Evolutionary conservation across 345 rosid species (phyloP), one percentile per base, ranked within the genome.

Genomic region (Leavenworthia alabamica): DNA sequence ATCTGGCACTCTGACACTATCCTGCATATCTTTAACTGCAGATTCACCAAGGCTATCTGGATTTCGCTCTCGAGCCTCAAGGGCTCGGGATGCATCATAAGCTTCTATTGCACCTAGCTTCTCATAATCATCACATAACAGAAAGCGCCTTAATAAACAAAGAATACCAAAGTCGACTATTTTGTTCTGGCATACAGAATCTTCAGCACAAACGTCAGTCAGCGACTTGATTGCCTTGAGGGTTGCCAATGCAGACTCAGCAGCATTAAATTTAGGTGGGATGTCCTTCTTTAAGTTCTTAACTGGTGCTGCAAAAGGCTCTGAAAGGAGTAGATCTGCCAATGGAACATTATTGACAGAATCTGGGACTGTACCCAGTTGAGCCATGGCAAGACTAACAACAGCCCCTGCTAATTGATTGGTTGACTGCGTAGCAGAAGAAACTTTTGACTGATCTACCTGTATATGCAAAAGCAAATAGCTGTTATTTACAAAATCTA

Each of bases 91-190:
- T 14, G 99, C 99, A 69, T 86, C 94, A 79, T 93, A 93, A 64
- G 91, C 89, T 77, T 93, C 97, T 52, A 73, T 69, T 24, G 94
- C 97, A 28, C 96, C 88, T 31, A 93, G 81, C 72, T 81, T 89
- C 79, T 93, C 99, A 75, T 80, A 89, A 81, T 89, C 99, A 79
- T 93, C 97, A 66, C 82, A 28, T 62, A 93, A 73, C 43, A 93
- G 64, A 84, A 76, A 76, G 73, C 94, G 90, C 72, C 90, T 81
- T 36, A 93, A 80, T 80, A 93, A 85, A 77, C 93, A 85, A 46
- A 93, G 74, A 49, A 87, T 70, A 60, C 97, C 99, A 29, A 68
- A 74, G 65, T 84, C 86, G 35, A 73, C 66, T 67, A 89, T 71
- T 74, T 78, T 83, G 43, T 80, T 75, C 79, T 81, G 97, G 66